A percentile compares a stretch with the other conserved stretches of the same genome.
These are phyloP conservation scores for Calocera viscosa DNA, from an alignment of 768 basidiomycete species.

Conservation along the genomic window DNA sequence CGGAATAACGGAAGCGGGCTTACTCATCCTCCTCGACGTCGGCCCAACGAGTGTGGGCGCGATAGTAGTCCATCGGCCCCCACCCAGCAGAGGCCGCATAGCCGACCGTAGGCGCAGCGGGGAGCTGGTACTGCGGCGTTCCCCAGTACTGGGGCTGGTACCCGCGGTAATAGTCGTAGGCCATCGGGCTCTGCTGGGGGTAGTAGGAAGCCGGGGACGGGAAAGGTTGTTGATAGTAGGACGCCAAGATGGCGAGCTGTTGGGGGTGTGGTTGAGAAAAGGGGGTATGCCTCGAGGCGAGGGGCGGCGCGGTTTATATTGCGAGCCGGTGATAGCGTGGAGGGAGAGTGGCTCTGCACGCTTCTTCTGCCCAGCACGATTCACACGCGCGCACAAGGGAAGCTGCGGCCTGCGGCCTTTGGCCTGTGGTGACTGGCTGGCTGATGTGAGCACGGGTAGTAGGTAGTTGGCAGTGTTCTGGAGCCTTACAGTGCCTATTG, in stretches of 20 bases:
- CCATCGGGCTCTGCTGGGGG: background rate
- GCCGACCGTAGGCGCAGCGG: background rate
- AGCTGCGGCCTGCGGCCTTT: background rate
- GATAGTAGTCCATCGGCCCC: slow-evolving; percentile 6
- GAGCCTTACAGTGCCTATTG: background rate
- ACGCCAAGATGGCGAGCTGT: slow-evolving; percentile 6
- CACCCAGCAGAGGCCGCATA: background rate
- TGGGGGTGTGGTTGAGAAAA: background rate
- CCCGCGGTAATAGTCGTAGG: slow-evolving; percentile 1
- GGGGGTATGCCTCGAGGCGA: slow-evolving; percentile 3
- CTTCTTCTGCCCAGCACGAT: background rate
- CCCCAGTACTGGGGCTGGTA: slow-evolving; percentile 3
- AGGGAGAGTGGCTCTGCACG: background rate
- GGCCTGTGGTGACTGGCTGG: background rate
- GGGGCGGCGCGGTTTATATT: background rate
- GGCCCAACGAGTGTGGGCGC: slow-evolving; percentile 5
- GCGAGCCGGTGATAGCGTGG: background rate
- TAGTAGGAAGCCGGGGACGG: background rate
- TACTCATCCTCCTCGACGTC: slow-evolving; percentile 5
- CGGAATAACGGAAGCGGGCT: background rate
- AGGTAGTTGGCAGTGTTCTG: background rate
- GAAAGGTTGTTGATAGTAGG: background rate
- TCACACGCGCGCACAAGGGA: background rate
- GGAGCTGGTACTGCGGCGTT: background rate
- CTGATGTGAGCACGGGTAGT: background rate